Percentiles rank a stretch among this genome's conserved stretches.
Conservation (phyloP, 2,329 filamentous ascomycete genomes). For the Exophiala mesophila region DNA sequence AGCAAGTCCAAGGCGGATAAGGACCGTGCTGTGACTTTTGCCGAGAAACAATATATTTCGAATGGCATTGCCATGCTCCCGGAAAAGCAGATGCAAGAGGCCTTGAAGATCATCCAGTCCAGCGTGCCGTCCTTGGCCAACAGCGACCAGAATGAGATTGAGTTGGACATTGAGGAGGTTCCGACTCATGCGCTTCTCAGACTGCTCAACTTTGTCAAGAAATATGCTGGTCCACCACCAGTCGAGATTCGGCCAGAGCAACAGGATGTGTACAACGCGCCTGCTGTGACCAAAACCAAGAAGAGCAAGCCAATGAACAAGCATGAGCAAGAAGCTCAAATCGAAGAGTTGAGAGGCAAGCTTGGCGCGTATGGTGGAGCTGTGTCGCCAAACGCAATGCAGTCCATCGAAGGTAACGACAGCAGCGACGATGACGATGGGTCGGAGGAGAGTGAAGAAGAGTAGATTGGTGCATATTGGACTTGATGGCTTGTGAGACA, state of each 20-base stretch:
- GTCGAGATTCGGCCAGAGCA: conserved; percentile 38
- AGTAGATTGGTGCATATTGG: conserved; percentile 28
- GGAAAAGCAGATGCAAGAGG: conserved; percentile 69
- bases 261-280: conserved; percentile 24
- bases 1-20: conserved; percentile 45
- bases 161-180: conserved; percentile 46
- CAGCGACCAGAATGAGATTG: conserved; percentile 44
- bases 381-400: conserved; percentile 40
- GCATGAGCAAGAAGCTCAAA: conserved; percentile 47
- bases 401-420: conserved; percentile 40
- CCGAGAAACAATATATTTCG: conserved; percentile 89
- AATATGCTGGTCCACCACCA: conserved; percentile 40
- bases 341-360: conserved; percentile 44
- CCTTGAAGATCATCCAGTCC: conserved; percentile 83
- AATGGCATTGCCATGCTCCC: conserved; percentile 77
- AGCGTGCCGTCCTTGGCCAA: conserved; percentile 69
- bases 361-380: conserved; percentile 41
- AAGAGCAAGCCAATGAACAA: conserved; percentile 52
- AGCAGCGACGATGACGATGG: conserved; percentile 46
- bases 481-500: too few species aligned
- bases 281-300: conserved; percentile 41
- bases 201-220: conserved; percentile 45
- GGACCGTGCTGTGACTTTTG: conserved; percentile 62
- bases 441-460: conserved; percentile 47
- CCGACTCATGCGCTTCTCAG: conserved; percentile 43